Percentiles rank a stretch among this genome's conserved stretches.
phyloP scores from a whole-genome alignment of 352 stramenopile genomes.

The Globisporangium uncinulatum region DNA sequence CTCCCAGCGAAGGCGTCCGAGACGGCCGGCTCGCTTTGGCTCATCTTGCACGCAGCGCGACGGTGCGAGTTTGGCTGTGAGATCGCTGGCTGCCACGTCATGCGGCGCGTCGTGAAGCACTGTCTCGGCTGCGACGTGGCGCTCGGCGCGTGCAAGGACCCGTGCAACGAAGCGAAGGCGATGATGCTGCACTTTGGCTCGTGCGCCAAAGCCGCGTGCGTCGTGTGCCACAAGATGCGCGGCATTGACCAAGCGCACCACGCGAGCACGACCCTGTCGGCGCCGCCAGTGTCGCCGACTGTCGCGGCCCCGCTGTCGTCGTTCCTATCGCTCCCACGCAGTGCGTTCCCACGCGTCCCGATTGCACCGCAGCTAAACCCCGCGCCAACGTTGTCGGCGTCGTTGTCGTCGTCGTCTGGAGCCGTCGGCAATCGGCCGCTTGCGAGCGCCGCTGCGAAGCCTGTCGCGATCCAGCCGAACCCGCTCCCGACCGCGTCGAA shows the following conservation, averaged over 20 bases:
- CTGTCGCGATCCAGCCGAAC: slow-evolving; percentile 76
- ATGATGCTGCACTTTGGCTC: slow-evolving; percentile 70
- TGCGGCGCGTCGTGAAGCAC: slow-evolving; percentile 63
- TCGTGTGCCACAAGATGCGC: slow-evolving; percentile 53
- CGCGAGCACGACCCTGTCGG: slow-evolving; percentile 25
- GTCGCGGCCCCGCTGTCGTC: slow-evolving; percentile 5
- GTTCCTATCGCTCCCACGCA: slow-evolving; percentile 11
- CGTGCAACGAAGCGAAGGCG: slow-evolving; percentile 72
- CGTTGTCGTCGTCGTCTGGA: too few species aligned
- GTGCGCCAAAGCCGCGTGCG: slow-evolving; percentile 41
- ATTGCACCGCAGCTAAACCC: slow-evolving; percentile 14
- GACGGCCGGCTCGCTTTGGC: slow-evolving; percentile 64
- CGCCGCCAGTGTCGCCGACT: slow-evolving; percentile 1
- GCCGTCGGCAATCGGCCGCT: background rate
- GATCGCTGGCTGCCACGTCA: slow-evolving; percentile 59
- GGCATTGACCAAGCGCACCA: slow-evolving; percentile 71
- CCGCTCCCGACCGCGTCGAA: slow-evolving; percentile 67
- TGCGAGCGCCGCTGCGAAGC: slow-evolving; percentile 23
- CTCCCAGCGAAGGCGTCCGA: slow-evolving; percentile 37
- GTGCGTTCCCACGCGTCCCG: slow-evolving; percentile 1
- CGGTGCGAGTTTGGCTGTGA: slow-evolving; percentile 40
- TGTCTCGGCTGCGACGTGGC: slow-evolving; percentile 52
- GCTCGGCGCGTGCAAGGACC: slow-evolving; percentile 57
- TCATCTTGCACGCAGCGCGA: slow-evolving; percentile 44
- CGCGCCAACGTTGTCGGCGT: slow-evolving; percentile 12